Percentiles rank a stretch among this genome's conserved stretches.
phyloP scores from a whole-genome alignment of 2,329 filamentous ascomycete species.

The Botrytis tulipae region DNA sequence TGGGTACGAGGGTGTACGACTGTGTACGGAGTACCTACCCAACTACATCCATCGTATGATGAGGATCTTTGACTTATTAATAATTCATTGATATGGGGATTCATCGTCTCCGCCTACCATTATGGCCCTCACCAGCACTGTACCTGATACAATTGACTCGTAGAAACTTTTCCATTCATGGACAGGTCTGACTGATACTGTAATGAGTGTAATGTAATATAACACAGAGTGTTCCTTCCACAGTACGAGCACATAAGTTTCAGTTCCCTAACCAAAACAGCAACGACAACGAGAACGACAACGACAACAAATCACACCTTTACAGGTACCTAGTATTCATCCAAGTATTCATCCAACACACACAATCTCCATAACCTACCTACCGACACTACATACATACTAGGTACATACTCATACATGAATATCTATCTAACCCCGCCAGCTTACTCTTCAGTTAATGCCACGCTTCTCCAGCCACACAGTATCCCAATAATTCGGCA shows the following conservation, averaged over 20 bases:
- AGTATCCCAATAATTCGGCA: neutral
- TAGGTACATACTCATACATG: neutral
- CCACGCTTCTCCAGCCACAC: conserved; percentile 15
- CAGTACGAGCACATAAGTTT: neutral
- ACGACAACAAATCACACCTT: neutral
- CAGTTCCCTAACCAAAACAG: neutral
- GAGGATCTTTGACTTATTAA: neutral
- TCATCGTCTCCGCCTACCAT: neutral
- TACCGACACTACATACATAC: no score
- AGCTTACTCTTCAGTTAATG: neutral
- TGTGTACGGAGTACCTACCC: neutral
- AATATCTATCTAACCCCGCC: conserved; percentile 1
- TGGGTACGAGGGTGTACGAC: neutral
- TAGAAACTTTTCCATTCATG: neutral
- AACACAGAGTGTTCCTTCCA: neutral
- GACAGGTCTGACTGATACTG: neutral
- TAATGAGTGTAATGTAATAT: neutral
- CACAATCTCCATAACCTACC: neutral
- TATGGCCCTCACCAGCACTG: neutral
- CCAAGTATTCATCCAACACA: neutral
- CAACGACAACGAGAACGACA: neutral
- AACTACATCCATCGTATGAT: neutral
- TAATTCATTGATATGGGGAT: neutral
- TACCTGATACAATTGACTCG: neutral
- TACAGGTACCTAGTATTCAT: neutral